phyloP scores from a whole-genome alignment of 1,284 basidiomycete genomes.

The Pseudozyma pruni region DNA sequence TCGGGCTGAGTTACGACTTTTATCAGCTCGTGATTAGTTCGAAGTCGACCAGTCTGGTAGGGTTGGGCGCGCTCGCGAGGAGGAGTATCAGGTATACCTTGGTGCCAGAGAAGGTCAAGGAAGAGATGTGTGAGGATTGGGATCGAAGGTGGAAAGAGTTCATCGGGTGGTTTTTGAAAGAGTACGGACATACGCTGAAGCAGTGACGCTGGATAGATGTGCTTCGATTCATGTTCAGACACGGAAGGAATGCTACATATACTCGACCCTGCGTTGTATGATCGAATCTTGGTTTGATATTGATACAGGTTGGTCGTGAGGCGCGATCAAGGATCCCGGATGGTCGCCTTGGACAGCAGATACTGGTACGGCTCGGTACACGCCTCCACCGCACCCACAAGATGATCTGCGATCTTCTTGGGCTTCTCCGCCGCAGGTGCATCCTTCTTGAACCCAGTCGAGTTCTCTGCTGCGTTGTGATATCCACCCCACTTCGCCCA shows the following conservation, averaged over 20 bases:
- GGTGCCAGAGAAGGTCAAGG: constrained; percentile 22
- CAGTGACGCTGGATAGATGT: background rate
- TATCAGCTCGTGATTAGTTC: constrained; percentile 47
- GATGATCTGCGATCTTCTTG: constrained; percentile 48
- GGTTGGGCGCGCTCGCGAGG: constrained; percentile 40
- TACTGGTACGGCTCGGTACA: constrained; percentile 45
- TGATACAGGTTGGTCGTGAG: background rate
- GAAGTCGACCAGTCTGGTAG: constrained; percentile 27
- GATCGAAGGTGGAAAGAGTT: constrained; percentile 48
- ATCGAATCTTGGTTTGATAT: too few species aligned
- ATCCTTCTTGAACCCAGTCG: constrained; percentile 60
- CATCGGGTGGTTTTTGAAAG: constrained; percentile 31
- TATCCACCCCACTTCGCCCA: constrained; percentile 64
- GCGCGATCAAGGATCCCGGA: constrained; percentile 19
- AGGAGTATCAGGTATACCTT: constrained; percentile 40
- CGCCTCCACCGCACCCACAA: constrained; percentile 42
- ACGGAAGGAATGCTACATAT: background rate
- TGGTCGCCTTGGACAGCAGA: constrained; percentile 39
- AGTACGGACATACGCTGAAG: constrained; percentile 8
- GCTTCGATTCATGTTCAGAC: background rate
- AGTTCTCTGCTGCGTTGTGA: constrained; percentile 61
- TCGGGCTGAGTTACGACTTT: constrained; percentile 70
- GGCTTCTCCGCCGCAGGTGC: constrained; percentile 25
- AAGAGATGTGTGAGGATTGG: constrained; percentile 25
- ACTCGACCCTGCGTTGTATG: too few species aligned